Conservation (phyloP, 2,329 filamentous ascomycete genomes). For the Diaporthe amygdali region DNA sequence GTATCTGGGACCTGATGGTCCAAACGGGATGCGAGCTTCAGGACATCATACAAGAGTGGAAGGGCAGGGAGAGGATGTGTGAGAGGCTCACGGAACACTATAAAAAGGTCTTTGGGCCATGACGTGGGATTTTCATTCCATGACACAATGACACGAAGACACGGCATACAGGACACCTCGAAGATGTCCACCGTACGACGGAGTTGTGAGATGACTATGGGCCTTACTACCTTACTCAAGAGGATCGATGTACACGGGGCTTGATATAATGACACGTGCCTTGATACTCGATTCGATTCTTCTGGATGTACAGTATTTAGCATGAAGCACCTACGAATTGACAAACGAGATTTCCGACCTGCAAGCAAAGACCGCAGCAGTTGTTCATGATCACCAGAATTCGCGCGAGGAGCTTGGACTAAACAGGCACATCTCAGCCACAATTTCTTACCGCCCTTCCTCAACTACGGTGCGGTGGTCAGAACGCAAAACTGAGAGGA, state of each 20-base stretch:
- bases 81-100: slow-evolving; percentile 43
- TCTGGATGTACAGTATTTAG: background rate
- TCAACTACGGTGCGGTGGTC: background rate
- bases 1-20: slow-evolving; percentile 38
- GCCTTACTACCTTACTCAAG: background rate
- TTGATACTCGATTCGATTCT: slow-evolving; percentile 5
- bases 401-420: background rate
- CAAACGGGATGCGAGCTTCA: slow-evolving; percentile 34
- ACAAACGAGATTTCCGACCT: slow-evolving; percentile 9
- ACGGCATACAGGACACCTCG: background rate
- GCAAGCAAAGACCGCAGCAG: background rate
- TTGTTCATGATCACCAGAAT: background rate
- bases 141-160: background rate
- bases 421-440: background rate
- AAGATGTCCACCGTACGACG: background rate
- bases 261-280: too few species aligned
- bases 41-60: slow-evolving; percentile 27
- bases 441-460: slow-evolving; percentile 1
- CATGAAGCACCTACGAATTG: background rate
- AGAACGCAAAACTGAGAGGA: background rate
- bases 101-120: slow-evolving; percentile 45
- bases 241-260: background rate
- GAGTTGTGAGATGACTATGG: background rate
- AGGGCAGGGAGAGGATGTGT: slow-evolving; percentile 28
- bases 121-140: background rate